Evolutionary conservation across 1,139 yeast genomes (phyloP).

Genomic region (Blastobotrys persicus): DNA sequence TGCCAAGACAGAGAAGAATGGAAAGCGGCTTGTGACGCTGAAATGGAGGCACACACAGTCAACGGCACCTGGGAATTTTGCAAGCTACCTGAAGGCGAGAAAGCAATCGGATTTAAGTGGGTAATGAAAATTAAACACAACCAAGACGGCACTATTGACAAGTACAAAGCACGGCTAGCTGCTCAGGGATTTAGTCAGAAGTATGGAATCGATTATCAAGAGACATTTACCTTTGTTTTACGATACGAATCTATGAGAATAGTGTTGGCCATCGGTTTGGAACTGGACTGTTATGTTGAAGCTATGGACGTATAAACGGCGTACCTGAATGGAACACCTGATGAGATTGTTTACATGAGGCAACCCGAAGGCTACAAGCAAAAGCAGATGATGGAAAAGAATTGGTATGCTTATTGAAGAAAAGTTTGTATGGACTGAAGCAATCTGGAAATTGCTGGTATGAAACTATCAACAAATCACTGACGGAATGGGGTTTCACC

Average conservation of each 20-base stretch:
- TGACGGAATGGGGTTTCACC: slow-evolving; percentile 14
- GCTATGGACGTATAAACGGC: slow-evolving; percentile 32
- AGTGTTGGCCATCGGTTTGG: slow-evolving; percentile 22
- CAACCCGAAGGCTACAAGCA: slow-evolving; percentile 25
- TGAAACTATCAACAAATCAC: not conserved
- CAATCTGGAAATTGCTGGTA: slow-evolving; percentile 31
- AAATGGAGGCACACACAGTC: not conserved
- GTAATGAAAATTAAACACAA: not conserved
- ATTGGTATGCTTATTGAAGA: slow-evolving; percentile 23
- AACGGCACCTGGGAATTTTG: not conserved
- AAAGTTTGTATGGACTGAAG: slow-evolving; percentile 27
- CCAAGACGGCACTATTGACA: not conserved
- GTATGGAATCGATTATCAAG: slow-evolving; percentile 27
- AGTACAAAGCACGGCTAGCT: not conserved
- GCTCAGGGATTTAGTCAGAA: slow-evolving; percentile 19
- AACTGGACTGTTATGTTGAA: slow-evolving; percentile 17
- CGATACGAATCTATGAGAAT: slow-evolving; percentile 23
- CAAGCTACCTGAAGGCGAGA: not conserved
- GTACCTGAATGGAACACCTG: slow-evolving; percentile 26
- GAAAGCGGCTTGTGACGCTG: not conserved
- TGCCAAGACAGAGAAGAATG: not conserved
- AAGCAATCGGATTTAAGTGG: not conserved
- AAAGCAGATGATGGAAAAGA: not conserved
- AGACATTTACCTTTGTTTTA: slow-evolving; percentile 30
- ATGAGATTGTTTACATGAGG: slow-evolving; percentile 24